phyloP scores from a whole-genome alignment of 179 eudicot species.

The Actinidia arguta region DNA sequence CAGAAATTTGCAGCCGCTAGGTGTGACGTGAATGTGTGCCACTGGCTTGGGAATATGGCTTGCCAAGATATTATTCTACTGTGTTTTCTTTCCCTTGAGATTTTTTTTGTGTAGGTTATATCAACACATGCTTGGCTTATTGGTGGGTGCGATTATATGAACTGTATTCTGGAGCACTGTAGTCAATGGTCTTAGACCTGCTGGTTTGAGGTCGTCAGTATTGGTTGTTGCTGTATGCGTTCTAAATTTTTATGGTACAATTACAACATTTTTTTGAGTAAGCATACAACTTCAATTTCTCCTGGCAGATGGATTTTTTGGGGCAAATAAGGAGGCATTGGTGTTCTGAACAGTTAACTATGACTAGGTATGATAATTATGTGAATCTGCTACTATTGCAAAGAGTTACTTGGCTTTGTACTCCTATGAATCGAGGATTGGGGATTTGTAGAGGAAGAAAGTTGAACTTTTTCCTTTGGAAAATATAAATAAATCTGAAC shows the following conservation, averaged over 20 bases:
- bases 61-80: background rate
- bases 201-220: background rate
- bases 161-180: conserved; percentile 14
- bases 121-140: background rate
- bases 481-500: too few species aligned
- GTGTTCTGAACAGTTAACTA: too few species aligned
- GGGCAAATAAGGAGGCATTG: too few species aligned
- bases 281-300: too few species aligned
- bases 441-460: too few species aligned
- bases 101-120: conserved; percentile 1
- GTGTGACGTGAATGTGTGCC: conserved; percentile 7
- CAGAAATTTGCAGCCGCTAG: conserved; percentile 5
- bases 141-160: background rate
- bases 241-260: background rate
- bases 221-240: background rate
- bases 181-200: background rate
- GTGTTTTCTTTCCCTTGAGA: background rate
- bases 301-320: background rate
- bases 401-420: too few species aligned
- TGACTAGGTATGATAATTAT: too few species aligned
- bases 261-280: background rate
- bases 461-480: too few species aligned
- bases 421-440: too few species aligned
- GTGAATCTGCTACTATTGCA: too few species aligned
- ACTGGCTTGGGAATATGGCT: background rate